Conservation (phyloP, 1,284 basidiomycete species). For the Irpex sp. region DNA sequence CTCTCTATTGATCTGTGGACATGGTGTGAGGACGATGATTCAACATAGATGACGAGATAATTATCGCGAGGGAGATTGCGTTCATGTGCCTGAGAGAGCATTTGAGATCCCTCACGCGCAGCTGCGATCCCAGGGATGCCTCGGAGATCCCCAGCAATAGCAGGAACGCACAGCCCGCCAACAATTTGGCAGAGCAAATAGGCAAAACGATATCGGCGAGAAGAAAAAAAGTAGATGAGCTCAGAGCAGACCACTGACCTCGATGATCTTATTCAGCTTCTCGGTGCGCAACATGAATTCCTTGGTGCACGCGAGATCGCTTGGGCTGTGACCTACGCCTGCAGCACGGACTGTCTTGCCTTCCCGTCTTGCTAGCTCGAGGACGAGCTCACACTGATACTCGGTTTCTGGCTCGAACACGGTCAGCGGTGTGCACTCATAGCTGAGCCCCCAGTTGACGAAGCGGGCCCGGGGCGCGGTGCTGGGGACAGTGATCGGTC, state of each 20-base stretch:
- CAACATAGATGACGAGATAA: conserved; percentile 8
- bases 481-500: conserved; percentile 48
- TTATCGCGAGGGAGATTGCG: neutral
- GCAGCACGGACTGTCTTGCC: conserved; percentile 74
- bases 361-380: conserved; percentile 83
- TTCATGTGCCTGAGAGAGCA: conserved; percentile 16
- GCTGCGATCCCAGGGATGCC: conserved; percentile 7
- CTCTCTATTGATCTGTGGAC: conserved; percentile 64
- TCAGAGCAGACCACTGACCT: conserved; percentile 51
- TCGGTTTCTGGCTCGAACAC: conserved; percentile 79
- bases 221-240: neutral
- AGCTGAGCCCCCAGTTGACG: conserved; percentile 72
- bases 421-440: conserved; percentile 56
- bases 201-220: conserved; percentile 19
- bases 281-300: conserved; percentile 82
- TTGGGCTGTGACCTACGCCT: conserved; percentile 91
- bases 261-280: conserved; percentile 63
- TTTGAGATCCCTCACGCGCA: neutral
- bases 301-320: conserved; percentile 85
- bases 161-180: neutral
- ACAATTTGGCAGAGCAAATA: neutral
- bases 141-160: conserved; percentile 27
- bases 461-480: conserved; percentile 43
- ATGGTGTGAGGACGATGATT: conserved; percentile 8
- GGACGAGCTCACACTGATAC: conserved; percentile 70